A percentile compares a stretch with the other conserved stretches of the same genome.
Evolutionary conservation across 768 basidiomycete species (phyloP).

Genomic region (Boletus vinaceobasis): DNA sequence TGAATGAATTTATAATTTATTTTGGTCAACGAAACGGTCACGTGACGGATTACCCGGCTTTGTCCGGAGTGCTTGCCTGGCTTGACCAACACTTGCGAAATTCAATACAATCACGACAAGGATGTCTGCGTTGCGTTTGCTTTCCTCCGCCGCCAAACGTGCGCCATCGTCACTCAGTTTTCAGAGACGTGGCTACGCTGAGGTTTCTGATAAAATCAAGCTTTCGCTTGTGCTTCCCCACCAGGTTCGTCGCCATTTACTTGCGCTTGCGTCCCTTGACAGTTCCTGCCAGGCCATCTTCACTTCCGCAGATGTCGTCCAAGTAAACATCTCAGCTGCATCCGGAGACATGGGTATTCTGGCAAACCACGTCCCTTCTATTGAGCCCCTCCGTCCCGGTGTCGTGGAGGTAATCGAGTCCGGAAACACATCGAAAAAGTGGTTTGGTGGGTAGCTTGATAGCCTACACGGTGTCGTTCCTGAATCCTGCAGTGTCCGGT

Average conservation of each 20-base stretch:
- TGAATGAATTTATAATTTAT: too few species aligned
- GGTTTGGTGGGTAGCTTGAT: constrained; percentile 73
- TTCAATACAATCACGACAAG: constrained; percentile 13
- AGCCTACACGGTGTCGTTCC: neutral
- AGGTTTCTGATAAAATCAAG: constrained; percentile 85
- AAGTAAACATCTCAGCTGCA: constrained; percentile 92
- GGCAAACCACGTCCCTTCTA: constrained; percentile 97
- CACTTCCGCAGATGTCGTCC: constrained; percentile 86
- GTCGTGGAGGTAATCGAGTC: constrained; percentile 92
- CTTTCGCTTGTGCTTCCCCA: constrained; percentile 94
- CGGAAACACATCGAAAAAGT: constrained; percentile 79
- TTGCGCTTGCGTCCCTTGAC: constrained; percentile 11
- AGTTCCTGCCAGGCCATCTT: constrained; percentile 68
- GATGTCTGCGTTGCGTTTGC: constrained; percentile 77
- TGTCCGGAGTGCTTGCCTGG: constrained; percentile 17
- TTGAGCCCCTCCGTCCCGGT: constrained; percentile 92
- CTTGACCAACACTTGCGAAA: neutral
- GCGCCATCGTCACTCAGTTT: constrained; percentile 48
- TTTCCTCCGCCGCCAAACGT: constrained; percentile 61
- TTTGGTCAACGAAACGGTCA: constrained; percentile 6
- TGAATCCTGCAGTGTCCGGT: constrained; percentile 68
- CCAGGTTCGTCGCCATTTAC: constrained; percentile 57
- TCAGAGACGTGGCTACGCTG: constrained; percentile 85
- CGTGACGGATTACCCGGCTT: constrained; percentile 28
- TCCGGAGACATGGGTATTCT: constrained; percentile 99